Evolutionary conservation across 2,329 filamentous ascomycete species (phyloP), one percentile per base, ranked within the genome.

Genomic region (Elsinoe ampelina): DNA sequence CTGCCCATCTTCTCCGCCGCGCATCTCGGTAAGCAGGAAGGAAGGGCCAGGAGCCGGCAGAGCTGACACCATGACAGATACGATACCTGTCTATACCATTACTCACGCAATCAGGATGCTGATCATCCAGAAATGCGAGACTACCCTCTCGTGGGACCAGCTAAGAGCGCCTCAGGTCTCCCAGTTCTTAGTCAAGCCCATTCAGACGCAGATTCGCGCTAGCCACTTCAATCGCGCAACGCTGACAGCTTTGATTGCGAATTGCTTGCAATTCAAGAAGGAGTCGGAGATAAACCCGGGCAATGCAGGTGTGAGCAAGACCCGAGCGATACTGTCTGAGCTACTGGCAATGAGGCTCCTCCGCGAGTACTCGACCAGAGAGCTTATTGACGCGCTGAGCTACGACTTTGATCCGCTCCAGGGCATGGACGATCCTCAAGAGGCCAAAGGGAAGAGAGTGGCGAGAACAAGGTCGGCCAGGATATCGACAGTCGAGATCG

Each of bases 161-260:
- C 77, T 97, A 61, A 83, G 91, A 61, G 95, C 90, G n/a, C 92
- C 92, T 2, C 92, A 97, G 69, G 86, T 97, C 57, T 95, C 90
- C 13, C 91, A 95, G 68, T 97, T 97, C 69, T 80, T 97, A 35
- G 81, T 96, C 67, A 96, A 96, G 75, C 92, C 92, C 2, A 93
- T 96, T 76, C 89, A 93, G 71, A 87, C 93, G 68, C 86, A 92
- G 69, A 91, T 96, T 61, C 84, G 86, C 59, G 78, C 82, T 13
- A 83, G 87, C 54, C 88, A 95, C 71, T 92, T 95, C 70, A 91
- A 86, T 30, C 81, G 87, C 48, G 91, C 88, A 8, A 93, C 90
- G 0, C 71, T 96, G 36, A 96, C 95, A 72, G 89, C 90, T 2
- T 75, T 97, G 63, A 86, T 96, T 79, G 89, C 91, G 50, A 97